A percentile compares a stretch with the other conserved stretches of the same genome.
phyloP scores from a whole-genome alignment of 1,284 basidiomycete genomes.

The Neonothopanus nambi region DNA sequence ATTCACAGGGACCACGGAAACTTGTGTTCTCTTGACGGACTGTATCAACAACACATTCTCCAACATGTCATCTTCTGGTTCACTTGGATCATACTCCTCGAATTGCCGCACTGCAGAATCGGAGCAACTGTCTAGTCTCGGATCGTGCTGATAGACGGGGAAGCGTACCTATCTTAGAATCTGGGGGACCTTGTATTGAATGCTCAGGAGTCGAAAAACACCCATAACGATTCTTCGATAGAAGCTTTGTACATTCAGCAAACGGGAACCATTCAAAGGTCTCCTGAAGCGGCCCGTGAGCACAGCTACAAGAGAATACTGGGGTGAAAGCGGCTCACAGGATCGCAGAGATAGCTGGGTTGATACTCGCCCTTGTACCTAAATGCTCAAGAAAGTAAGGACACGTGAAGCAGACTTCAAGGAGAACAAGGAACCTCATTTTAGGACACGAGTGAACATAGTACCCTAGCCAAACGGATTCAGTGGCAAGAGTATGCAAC shows the following conservation, averaged over 20 bases:
- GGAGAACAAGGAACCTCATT: conserved; percentile 57
- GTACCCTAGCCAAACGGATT: conserved; percentile 62
- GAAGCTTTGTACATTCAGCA: conserved; percentile 52
- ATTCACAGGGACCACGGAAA: conserved; percentile 17
- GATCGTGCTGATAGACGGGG: neutral
- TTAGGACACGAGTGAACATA: conserved; percentile 93
- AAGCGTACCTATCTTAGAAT: conserved; percentile 16
- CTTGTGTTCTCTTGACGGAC: conserved; percentile 14
- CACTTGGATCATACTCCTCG: conserved; percentile 5
- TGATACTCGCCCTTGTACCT: conserved; percentile 89
- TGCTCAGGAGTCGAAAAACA: conserved; percentile 67
- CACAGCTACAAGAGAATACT: neutral
- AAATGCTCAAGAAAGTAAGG: neutral
- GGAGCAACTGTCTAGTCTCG: neutral
- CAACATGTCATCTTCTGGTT: conserved; percentile 17
- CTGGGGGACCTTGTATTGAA: conserved; percentile 37
- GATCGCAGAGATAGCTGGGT: conserved; percentile 89
- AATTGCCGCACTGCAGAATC: conserved; percentile 17
- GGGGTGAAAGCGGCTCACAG: conserved; percentile 46
- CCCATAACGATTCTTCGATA: conserved; percentile 69
- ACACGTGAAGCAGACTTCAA: neutral
- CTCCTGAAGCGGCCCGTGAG: conserved; percentile 45
- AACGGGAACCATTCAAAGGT: conserved; percentile 78
- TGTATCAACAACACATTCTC: conserved; percentile 21
- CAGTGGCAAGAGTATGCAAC: neutral